Evolutionary conservation across 1,139 yeast genomes (phyloP).

Genomic region (Sugiyamaella neomexicana): DNA sequence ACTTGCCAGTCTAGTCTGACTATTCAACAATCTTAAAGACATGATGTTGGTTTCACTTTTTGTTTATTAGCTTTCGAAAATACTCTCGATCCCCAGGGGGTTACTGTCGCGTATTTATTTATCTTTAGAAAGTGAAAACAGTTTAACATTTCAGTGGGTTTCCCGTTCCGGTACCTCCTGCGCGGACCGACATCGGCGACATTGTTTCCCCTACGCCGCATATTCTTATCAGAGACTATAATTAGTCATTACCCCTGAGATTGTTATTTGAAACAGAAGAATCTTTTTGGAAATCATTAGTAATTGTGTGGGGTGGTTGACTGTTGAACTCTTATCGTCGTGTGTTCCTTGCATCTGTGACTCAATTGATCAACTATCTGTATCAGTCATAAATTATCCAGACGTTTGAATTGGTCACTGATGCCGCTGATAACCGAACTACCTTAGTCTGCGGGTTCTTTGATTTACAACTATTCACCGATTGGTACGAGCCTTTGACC

Average conservation of each 20-base stretch:
- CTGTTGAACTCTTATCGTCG: too few relatives aligned
- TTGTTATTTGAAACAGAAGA: background rate
- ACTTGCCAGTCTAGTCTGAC: conserved; percentile 1
- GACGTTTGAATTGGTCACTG: background rate
- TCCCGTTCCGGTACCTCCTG: background rate
- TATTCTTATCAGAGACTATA: background rate
- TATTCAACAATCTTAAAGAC: conserved; percentile 8
- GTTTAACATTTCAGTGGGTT: background rate
- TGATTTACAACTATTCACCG: too few relatives aligned
- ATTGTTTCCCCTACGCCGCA: background rate
- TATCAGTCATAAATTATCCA: background rate
- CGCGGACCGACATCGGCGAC: conserved; percentile 4
- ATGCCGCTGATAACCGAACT: conserved; percentile 3
- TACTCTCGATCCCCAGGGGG: background rate
- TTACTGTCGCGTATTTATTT: background rate
- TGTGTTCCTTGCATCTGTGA: too few relatives aligned
- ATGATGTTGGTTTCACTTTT: background rate
- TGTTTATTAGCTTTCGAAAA: background rate
- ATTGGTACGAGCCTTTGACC: too few relatives aligned
- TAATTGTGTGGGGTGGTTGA: too few relatives aligned
- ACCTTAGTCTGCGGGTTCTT: background rate
- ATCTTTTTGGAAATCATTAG: too few relatives aligned
- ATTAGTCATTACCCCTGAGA: background rate
- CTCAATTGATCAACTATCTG: too few relatives aligned
- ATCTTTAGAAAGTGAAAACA: too few relatives aligned